Percentiles rank a stretch among this genome's conserved stretches.
Conservation (phyloP, 352 stramenopile genomes). For the Pythium insidiosum region DNA sequence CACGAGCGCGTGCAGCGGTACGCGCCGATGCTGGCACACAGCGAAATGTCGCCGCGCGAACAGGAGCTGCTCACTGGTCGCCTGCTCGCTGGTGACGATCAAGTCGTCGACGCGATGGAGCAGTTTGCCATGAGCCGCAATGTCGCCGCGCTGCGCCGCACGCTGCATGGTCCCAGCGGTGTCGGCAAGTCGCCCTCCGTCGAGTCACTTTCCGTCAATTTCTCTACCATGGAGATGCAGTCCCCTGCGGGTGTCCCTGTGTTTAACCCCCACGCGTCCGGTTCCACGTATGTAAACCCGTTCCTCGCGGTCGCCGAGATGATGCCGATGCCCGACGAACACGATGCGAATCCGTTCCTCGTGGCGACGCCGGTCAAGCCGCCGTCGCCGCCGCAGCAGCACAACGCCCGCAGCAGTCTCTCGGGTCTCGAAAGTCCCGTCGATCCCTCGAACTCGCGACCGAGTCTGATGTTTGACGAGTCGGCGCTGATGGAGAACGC, state of each 20-base stretch:
- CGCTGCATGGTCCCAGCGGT: conserved; percentile 30
- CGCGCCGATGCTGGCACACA: conserved; percentile 49
- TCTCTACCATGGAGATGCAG: conserved; percentile 35
- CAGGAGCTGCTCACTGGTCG: conserved; percentile 57
- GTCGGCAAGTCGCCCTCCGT: no score
- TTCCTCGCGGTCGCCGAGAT: no score
- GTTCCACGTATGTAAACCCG: no score
- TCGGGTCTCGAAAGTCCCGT: no score
- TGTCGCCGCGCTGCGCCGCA: conserved; percentile 32
- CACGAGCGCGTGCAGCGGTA: conserved; percentile 63
- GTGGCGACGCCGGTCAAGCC: conserved; percentile 9
- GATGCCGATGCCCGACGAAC: no score
- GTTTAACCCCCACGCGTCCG: conserved; percentile 5
- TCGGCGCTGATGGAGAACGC: conserved; percentile 29
- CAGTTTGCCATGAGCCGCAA: conserved; percentile 61
- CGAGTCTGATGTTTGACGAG: conserved; percentile 57
- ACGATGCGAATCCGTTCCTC: conserved; percentile 35
- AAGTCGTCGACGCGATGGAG: conserved; percentile 74
- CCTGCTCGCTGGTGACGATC: conserved; percentile 61
- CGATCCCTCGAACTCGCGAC: conserved; percentile 16
- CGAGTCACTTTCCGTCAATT: conserved; percentile 13
- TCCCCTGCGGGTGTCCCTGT: conserved; percentile 18
- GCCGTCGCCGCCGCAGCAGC: conserved; percentile 8
- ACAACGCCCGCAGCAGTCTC: no score
- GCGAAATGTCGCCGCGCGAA: conserved; percentile 60